Base-by-base conservation (phyloP, 306 rosid genomes). In the Vigna radiata region DNA sequence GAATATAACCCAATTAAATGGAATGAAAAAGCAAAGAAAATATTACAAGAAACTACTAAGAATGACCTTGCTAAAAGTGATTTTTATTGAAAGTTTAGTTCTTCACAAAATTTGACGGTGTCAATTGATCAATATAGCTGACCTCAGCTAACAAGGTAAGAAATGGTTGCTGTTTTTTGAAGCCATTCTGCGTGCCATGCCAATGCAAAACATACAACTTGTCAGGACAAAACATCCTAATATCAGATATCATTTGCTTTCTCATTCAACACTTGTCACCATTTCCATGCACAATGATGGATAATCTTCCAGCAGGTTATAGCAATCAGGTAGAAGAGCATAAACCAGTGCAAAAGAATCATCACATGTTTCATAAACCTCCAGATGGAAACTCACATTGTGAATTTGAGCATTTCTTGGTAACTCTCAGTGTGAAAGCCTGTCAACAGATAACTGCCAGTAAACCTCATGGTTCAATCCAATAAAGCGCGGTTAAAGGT, bases 351-450 rank as follows among this genome's bases (percentile, higher is more conserved):
- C 98, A 85, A 92, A 96, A 11, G 98, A 96, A 81, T 96, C 99
- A 70, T 96, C 99, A 17, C 98, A 91, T 0, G 99, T 97, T 81
- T 96, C 98, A 81, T 96, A 96, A 66, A 96, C 99, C 85, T 96
- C 97, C 1, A 83, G 81, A 66, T 91, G 99, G 16, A 97, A 91
- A 80, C 96, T 87, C 81, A 91, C 85, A 33, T 89, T 97, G 72
- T 83, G 94, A 68, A 95, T 95, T 88, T 90, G 97, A 25, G 99
- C 97, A 66, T 64, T 87, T 83, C 71, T 90, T 68, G 77, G 75
- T 8, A 86, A 43, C 80, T 79, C 83, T 80, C 76, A 90, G 83
- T 12, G n/a, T 50, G 25, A 53, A n/a, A 67, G 70, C 90, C 96
- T 88, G 69, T 36, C 62, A 46, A 75, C 46, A 66, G 44, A 60